Conservation (phyloP, 2,329 filamentous ascomycete species). For the Hymenotorrendiella dingleyae region DNA sequence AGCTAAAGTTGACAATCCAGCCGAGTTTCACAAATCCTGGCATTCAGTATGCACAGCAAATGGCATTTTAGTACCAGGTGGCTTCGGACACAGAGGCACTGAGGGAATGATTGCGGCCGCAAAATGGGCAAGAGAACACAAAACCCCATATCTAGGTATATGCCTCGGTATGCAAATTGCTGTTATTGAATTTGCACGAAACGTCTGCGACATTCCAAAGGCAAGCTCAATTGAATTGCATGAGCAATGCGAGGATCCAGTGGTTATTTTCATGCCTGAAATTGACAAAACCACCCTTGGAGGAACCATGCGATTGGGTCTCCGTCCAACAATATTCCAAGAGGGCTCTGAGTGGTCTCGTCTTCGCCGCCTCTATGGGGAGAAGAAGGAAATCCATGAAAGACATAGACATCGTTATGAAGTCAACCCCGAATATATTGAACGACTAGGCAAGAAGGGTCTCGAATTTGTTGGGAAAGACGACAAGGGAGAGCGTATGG, state of each 20-base stretch:
- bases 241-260: conserved; percentile 27
- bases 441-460: conserved; percentile 60
- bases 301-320: conserved; percentile 73
- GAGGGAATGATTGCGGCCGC: conserved; percentile 86
- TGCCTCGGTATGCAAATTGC: conserved; percentile 74
- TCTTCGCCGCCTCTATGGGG: conserved; percentile 68
- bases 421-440: conserved; percentile 75
- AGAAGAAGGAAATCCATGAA: conserved; percentile 53
- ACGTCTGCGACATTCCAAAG: conserved; percentile 58
- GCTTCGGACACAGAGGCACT: conserved; percentile 64
- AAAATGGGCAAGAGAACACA: conserved; percentile 80
- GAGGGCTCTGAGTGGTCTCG: conserved; percentile 70
- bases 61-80: conserved; percentile 53
- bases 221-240: conserved; percentile 27
- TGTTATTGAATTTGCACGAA: conserved; percentile 80
- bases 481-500: conserved; percentile 71
- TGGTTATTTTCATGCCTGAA: conserved; percentile 92
- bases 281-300: conserved; percentile 70
- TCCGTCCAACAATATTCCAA: conserved; percentile 71
- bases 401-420: conserved; percentile 87
- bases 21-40: conserved; percentile 82
- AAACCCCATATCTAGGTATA: conserved; percentile 79
- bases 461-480: conserved; percentile 76
- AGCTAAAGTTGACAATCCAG: conserved; percentile 55
- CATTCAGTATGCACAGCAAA: conserved; percentile 66